phyloP scores from a whole-genome alignment of 2,329 filamentous ascomycete species.

The Diaporthe vaccinii region DNA sequence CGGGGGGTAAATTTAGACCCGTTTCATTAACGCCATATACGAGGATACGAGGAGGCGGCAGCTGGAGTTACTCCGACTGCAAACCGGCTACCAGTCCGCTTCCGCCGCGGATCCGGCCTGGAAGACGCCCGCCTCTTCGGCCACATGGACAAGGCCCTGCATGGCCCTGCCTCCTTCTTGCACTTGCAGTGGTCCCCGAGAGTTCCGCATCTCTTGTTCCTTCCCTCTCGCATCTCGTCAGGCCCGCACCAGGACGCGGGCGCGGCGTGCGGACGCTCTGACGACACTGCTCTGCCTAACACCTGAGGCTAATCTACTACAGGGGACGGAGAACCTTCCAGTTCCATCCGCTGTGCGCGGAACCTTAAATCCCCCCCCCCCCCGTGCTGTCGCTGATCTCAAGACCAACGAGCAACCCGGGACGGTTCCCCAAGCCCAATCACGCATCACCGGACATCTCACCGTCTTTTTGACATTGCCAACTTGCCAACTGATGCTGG shows the following conservation, averaged over 20 bases:
- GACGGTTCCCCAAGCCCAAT: not conserved
- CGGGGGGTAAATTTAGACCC: slow-evolving; percentile 17
- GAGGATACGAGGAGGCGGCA: slow-evolving; percentile 24
- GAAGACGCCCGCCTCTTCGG: not conserved
- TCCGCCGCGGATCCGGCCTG: not conserved
- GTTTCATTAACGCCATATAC: slow-evolving; percentile 29
- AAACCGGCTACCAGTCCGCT: slow-evolving; percentile 9
- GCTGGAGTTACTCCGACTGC: slow-evolving; percentile 13
- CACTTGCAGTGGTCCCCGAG: not conserved
- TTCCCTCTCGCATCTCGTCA: not conserved
- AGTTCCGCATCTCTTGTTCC: not conserved
- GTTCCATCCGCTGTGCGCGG: slow-evolving; percentile 1
- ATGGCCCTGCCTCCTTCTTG: not conserved
- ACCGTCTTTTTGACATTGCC: slow-evolving; percentile 20
- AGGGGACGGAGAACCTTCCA: slow-evolving; percentile 19
- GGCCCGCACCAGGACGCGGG: too few species aligned
- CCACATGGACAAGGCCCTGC: not conserved
- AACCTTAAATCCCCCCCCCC: not conserved
- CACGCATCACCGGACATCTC: slow-evolving; percentile 6
- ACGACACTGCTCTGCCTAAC: not conserved
- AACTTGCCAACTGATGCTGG: slow-evolving; percentile 15
- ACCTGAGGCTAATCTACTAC: not conserved
- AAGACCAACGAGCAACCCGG: not conserved
- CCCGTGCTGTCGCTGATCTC: slow-evolving; percentile 1
- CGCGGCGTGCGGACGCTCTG: not conserved